Evolutionary conservation across 805 yeast genomes (phyloP).

Genomic region (Candida broadrunensis): DNA sequence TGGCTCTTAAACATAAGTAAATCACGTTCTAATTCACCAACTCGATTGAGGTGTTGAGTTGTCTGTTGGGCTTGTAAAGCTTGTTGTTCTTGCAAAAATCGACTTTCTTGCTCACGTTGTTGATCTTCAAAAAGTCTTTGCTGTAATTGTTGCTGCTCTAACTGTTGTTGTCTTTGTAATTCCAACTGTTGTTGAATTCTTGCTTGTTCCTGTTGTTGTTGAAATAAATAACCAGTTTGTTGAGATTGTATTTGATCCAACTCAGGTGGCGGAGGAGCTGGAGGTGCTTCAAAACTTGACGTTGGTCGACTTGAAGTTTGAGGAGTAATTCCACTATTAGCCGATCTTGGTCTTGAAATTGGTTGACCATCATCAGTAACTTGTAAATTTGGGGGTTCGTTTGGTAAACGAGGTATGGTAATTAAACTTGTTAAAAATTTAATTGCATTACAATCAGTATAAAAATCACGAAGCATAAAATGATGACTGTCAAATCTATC

Average conservation of each 20-base stretch:
- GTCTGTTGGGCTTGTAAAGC: constrained; percentile 64
- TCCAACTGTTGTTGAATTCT: constrained; percentile 61
- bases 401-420: constrained; percentile 67
- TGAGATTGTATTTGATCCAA: constrained; percentile 41
- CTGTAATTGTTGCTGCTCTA: constrained; percentile 64
- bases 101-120: constrained; percentile 64
- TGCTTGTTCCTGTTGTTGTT: constrained; percentile 58
- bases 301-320: constrained; percentile 49
- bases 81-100: constrained; percentile 69
- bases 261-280: constrained; percentile 37
- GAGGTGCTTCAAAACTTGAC: constrained; percentile 17
- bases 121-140: constrained; percentile 75
- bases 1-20: constrained; percentile 71
- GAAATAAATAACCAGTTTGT: constrained; percentile 54
- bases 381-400: constrained; percentile 57
- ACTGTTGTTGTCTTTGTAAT: constrained; percentile 62
- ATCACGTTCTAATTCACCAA: constrained; percentile 80
- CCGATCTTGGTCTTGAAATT: constrained; percentile 30
- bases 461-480: constrained; percentile 72
- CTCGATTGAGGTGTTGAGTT: constrained; percentile 73
- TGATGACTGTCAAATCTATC: constrained; percentile 72
- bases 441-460: constrained; percentile 84
- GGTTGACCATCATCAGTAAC: constrained; percentile 42
- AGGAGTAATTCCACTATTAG: constrained; percentile 24
- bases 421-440: constrained; percentile 78